Conservation (phyloP, 352 stramenopile species). For the Globisporangium heterothallicum region DNA sequence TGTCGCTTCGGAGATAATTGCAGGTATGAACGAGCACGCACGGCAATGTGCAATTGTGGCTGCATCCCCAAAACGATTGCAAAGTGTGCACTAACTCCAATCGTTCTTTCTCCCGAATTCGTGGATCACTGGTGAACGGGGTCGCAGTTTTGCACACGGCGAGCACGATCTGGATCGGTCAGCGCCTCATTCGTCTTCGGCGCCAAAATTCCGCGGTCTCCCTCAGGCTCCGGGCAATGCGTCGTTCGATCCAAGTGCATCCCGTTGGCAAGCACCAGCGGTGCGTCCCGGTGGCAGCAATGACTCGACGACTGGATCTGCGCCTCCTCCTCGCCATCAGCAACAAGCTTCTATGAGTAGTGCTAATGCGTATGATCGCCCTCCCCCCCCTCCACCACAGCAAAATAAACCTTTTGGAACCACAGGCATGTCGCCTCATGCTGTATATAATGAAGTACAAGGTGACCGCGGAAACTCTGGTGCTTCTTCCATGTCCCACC, state of each 20-base stretch:
- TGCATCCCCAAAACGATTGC: background rate
- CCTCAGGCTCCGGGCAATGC: background rate
- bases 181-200: background rate
- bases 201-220: constrained; percentile 4
- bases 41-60: no score
- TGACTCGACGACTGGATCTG: background rate
- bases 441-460: constrained; percentile 59
- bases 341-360: constrained; percentile 8
- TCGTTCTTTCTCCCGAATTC: no score
- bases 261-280: constrained; percentile 5
- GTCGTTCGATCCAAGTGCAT: constrained; percentile 1
- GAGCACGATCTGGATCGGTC: constrained; percentile 52
- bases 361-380: constrained; percentile 22
- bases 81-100: background rate
- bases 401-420: constrained; percentile 60
- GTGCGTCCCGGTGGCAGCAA: background rate
- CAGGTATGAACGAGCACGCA: no score
- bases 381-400: constrained; percentile 12
- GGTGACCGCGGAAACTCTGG: constrained; percentile 37
- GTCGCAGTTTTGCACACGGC: constrained; percentile 71
- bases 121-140: no score
- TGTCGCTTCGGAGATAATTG: constrained; percentile 83
- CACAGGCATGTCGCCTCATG: constrained; percentile 22
- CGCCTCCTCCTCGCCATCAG: constrained; percentile 1
- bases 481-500: constrained; percentile 48